These are phyloP conservation scores for Lasiosphaeriaceae sp. DNA, from an alignment of 495 filamentous ascomycete genomes.

Conservation along the genomic window DNA sequence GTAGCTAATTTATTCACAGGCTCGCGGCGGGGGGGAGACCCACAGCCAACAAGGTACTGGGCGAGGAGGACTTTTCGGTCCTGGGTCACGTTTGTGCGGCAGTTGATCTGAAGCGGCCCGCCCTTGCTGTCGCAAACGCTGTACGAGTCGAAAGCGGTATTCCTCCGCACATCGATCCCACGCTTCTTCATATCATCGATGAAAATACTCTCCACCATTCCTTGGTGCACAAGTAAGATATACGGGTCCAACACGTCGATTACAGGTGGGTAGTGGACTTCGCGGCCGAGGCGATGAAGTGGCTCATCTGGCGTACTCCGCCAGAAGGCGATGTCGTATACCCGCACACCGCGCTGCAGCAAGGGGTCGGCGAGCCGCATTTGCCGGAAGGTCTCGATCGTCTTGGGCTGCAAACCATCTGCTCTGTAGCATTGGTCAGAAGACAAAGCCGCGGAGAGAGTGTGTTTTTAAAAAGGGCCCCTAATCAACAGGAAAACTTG, in stretches of 20 bases:
- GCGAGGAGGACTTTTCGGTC: conserved; percentile 40
- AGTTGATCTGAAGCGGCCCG: conserved; percentile 41
- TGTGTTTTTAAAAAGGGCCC: not conserved
- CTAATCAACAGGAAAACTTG: conserved; percentile 11
- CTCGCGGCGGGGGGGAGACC: conserved; percentile 11
- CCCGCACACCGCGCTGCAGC: conserved; percentile 56
- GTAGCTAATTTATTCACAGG: not conserved
- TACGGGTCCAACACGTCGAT: conserved; percentile 69
- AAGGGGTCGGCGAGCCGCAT: conserved; percentile 62
- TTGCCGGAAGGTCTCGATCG: conserved; percentile 49
- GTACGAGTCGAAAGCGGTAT: conserved; percentile 54
- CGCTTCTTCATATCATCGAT: conserved; percentile 58
- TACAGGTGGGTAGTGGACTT: conserved; percentile 47
- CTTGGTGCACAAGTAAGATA: conserved; percentile 70
- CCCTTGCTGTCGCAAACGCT: conserved; percentile 35
- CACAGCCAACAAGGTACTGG: conserved; percentile 53
- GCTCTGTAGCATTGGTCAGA: conserved; percentile 36
- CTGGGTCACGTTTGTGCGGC: conserved; percentile 35
- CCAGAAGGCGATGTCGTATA: conserved; percentile 73
- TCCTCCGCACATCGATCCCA: conserved; percentile 54
- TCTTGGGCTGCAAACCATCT: conserved; percentile 64
- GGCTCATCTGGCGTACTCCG: conserved; percentile 53
- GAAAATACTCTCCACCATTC: conserved; percentile 66
- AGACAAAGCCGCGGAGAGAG: not conserved
- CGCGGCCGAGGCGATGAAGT: conserved; percentile 52